phyloP scores from a whole-genome alignment of 768 basidiomycete genomes.

The Lactarius tabidus region DNA sequence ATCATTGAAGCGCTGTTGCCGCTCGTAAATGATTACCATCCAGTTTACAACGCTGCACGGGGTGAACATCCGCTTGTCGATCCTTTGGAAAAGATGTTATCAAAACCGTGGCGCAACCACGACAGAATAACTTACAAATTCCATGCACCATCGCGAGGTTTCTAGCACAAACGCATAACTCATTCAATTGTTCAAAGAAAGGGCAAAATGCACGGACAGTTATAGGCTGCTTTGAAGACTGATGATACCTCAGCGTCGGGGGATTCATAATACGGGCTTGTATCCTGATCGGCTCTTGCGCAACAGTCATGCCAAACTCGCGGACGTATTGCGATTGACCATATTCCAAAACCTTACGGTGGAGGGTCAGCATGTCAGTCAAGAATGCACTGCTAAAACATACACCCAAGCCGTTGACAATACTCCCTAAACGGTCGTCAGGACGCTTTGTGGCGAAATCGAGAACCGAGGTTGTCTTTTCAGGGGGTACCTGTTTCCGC shows the following conservation, averaged over 20 bases:
- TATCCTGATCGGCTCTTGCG: conserved; percentile 49
- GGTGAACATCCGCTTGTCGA: conserved; percentile 65
- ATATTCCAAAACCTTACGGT: conserved; percentile 45
- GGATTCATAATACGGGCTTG: conserved; percentile 60
- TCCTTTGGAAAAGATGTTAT: conserved; percentile 39
- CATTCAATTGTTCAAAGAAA: background rate
- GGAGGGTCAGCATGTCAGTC: conserved; percentile 1
- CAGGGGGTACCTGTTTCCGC: conserved; percentile 64
- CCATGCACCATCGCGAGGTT: conserved; percentile 67
- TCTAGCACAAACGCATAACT: conserved; percentile 34
- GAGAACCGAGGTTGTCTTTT: conserved; percentile 59
- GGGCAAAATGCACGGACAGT: conserved; percentile 44
- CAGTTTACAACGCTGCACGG: conserved; percentile 53
- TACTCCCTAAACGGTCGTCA: conserved; percentile 49
- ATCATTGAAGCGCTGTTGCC: conserved; percentile 50
- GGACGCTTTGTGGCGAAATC: conserved; percentile 67
- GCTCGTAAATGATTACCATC: conserved; percentile 66
- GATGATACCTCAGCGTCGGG: conserved; percentile 65
- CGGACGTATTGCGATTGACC: conserved; percentile 50
- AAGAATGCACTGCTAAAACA: background rate
- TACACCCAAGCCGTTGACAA: conserved; percentile 52
- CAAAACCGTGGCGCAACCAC: background rate
- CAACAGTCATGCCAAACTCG: conserved; percentile 67
- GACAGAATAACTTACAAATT: conserved; percentile 52
- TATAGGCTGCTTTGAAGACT: conserved; percentile 48